Conservation (phyloP, 2,329 filamentous ascomycete species). For the Rhinocladiella similis region DNA sequence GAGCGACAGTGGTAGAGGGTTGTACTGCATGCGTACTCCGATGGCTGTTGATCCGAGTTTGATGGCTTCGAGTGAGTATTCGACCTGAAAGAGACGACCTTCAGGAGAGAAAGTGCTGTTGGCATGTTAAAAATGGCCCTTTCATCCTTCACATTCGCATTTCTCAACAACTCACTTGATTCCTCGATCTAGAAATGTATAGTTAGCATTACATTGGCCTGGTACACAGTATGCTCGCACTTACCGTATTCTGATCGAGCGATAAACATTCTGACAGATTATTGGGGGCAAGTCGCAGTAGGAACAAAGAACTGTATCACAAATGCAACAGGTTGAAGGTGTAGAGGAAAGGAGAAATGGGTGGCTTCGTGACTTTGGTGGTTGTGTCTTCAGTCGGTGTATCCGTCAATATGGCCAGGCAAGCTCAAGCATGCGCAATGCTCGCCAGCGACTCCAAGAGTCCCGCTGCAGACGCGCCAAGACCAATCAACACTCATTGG, state of each 20-base stretch:
- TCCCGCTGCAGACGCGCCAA: background rate
- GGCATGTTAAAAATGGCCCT: slow-evolving; percentile 23
- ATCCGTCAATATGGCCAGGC: background rate
- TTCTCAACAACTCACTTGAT: slow-evolving; percentile 72
- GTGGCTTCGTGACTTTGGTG: background rate
- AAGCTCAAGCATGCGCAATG: slow-evolving; percentile 5
- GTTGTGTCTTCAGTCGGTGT: background rate
- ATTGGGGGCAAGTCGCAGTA: slow-evolving; percentile 7
- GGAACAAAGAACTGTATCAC: too few relatives aligned
- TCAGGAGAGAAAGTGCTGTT: slow-evolving; percentile 96
- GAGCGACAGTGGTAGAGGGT: background rate
- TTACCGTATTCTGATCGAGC: slow-evolving; percentile 99
- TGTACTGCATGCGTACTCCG: slow-evolving; percentile 59
- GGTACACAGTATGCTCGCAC: slow-evolving; percentile 34
- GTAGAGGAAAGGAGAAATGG: background rate
- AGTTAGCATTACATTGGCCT: slow-evolving; percentile 37
- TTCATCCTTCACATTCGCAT: too few relatives aligned
- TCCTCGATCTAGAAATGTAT: slow-evolving; percentile 72
- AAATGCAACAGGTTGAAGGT: background rate
- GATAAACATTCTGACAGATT: slow-evolving; percentile 85
- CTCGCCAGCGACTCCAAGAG: background rate
- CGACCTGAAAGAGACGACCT: slow-evolving; percentile 99
- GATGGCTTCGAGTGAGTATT: slow-evolving; percentile 99
- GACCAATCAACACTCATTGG: background rate
- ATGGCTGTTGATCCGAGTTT: slow-evolving; percentile 98